These are phyloP conservation scores for Penicillium manginii DNA, from an alignment of 495 filamentous ascomycete species.

Conservation along the genomic window DNA sequence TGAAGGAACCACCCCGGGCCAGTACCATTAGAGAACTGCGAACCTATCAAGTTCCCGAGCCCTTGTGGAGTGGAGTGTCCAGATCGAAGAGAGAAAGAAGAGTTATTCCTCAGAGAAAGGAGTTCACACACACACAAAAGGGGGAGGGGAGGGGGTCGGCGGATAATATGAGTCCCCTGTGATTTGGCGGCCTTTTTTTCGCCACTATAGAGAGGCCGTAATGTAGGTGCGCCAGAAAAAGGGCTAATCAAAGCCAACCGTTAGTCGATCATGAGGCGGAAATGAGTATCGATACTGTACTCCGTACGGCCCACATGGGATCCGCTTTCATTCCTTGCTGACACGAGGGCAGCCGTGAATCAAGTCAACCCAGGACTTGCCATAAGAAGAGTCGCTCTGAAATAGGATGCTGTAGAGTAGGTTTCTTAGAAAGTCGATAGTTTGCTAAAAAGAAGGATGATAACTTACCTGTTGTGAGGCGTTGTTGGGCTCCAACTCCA, in stretches of 20 bases:
- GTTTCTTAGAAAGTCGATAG: neutral
- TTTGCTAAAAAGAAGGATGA: neutral
- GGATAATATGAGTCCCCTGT: slow-evolving; percentile 25
- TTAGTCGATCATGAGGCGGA: slow-evolving; percentile 24
- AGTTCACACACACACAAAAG: slow-evolving; percentile 1
- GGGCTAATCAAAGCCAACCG: slow-evolving; percentile 24
- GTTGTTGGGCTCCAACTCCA: neutral
- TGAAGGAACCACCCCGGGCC: neutral
- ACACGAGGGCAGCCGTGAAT: neutral
- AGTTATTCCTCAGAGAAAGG: slow-evolving; percentile 4
- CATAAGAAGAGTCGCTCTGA: neutral
- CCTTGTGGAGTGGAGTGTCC: neutral
- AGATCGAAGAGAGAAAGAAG: slow-evolving; percentile 7
- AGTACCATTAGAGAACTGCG: neutral
- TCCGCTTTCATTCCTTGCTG: neutral
- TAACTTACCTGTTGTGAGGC: neutral
- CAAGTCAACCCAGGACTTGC: neutral
- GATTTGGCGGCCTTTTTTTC: slow-evolving; percentile 26
- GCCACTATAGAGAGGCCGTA: slow-evolving; percentile 26
- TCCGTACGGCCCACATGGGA: slow-evolving; percentile 15
- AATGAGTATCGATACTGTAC: slow-evolving; percentile 21
- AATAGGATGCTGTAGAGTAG: neutral
- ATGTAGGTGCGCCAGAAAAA: slow-evolving; percentile 17
- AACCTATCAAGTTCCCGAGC: neutral
- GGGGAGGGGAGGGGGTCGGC: neutral